A percentile compares a stretch with the other conserved stretches of the same genome.
phyloP scores from a whole-genome alignment of 768 basidiomycete genomes.

The Agrocybe praecox region DNA sequence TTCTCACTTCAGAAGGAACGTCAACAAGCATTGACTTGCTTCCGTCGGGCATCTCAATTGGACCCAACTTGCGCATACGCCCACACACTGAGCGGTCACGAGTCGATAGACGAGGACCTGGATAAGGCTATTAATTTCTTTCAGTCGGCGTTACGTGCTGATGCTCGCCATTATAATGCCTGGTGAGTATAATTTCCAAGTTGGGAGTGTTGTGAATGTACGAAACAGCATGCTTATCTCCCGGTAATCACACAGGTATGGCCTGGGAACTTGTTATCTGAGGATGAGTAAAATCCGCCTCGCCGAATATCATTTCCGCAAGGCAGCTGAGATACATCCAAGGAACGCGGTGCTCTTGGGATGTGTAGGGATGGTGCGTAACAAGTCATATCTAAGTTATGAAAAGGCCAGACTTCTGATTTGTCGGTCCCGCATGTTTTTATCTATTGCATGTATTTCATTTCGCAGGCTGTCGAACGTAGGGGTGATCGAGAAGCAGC shows the following conservation, averaged over 20 bases:
- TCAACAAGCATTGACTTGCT: conserved; percentile 90
- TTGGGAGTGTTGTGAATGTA: conserved; percentile 12
- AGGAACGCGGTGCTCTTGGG: conserved; percentile 94
- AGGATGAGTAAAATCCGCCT: conserved; percentile 90
- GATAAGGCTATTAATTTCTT: conserved; percentile 92
- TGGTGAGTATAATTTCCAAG: conserved; percentile 62
- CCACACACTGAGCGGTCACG: conserved; percentile 95
- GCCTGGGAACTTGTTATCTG: conserved; percentile 96
- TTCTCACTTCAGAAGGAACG: conserved; percentile 96
- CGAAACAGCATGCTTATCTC: conserved; percentile 26
- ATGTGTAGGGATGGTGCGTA: conserved; percentile 93
- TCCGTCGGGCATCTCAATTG: conserved; percentile 87
- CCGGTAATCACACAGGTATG: conserved; percentile 73
- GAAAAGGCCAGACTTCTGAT: conserved; percentile 21
- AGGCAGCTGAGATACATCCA: conserved; percentile 90
- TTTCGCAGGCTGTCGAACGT: conserved; percentile 81
- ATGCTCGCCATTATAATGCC: conserved; percentile 95
- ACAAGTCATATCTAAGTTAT: conserved; percentile 20
- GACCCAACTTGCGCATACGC: conserved; percentile 93
- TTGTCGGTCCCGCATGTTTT: conserved; percentile 21
- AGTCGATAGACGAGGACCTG: conserved; percentile 94
- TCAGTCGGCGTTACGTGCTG: conserved; percentile 87
- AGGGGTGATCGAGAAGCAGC: conserved; percentile 78
- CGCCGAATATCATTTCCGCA: conserved; percentile 96
- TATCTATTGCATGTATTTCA: conserved; percentile 11